A percentile compares a stretch with the other conserved stretches of the same genome.
phyloP scores from a whole-genome alignment of 202 grass and related monocot species.

The Carex sylvatica region DNA sequence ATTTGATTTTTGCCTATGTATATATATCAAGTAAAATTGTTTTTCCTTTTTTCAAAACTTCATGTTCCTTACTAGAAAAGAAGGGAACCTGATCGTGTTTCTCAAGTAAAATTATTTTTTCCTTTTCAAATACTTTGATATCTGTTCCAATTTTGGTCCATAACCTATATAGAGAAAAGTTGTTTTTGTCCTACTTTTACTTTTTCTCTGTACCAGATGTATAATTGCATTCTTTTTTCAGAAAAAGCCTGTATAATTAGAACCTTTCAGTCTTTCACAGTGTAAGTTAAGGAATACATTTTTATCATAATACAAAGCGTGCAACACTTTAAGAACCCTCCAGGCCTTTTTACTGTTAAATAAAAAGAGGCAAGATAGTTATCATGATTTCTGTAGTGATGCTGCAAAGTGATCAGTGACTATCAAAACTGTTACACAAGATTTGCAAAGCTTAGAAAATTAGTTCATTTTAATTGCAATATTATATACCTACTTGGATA shows the following conservation, averaged over 20 bases:
- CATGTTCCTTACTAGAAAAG: background rate
- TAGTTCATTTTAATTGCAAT: background rate
- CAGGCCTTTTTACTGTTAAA: background rate
- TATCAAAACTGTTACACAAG: constrained; percentile 13
- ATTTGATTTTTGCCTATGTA: background rate
- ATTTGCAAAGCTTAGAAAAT: constrained; percentile 10
- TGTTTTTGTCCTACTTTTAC: background rate
- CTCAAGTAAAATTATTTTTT: background rate
- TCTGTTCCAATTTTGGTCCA: background rate
- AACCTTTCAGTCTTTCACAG: background rate
- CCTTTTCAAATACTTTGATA: background rate
- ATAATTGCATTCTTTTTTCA: constrained; percentile 9
- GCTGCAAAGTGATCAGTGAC: constrained; percentile 16
- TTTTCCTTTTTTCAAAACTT: background rate
- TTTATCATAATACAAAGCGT: constrained; percentile 11
- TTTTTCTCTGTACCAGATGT: constrained; percentile 13
- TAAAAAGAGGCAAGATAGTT: background rate
- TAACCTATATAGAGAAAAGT: background rate
- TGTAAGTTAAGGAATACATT: background rate
- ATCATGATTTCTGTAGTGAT: constrained; percentile 15
- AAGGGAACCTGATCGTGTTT: background rate
- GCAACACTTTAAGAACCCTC: constrained; percentile 1
- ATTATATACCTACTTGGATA: background rate
- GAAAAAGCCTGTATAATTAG: constrained; percentile 13
- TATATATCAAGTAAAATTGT: background rate